Percentiles rank a stretch among this genome's conserved stretches.
Evolutionary conservation across 305 asterid species (phyloP).

Genomic region (Fraxinus platypoda): DNA sequence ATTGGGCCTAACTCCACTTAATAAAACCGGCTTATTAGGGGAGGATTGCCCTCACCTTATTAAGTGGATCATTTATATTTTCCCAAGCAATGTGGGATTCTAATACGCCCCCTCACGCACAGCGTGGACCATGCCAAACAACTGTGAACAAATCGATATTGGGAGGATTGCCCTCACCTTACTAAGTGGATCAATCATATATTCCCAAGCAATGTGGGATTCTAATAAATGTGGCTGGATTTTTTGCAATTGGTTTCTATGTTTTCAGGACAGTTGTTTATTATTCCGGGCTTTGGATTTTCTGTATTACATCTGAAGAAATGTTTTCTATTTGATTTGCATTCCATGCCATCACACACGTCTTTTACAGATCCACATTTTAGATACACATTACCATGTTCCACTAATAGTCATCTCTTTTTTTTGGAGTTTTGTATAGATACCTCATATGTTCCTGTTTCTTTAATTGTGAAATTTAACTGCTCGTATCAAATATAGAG

Average conservation of each 20-base stretch:
- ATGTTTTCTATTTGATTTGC: slow-evolving; percentile 9
- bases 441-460: slow-evolving; percentile 1
- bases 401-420: neutral
- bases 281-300: neutral
- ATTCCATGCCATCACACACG: neutral
- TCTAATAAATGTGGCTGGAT: slow-evolving; percentile 4
- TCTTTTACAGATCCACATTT: neutral
- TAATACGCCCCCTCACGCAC: no score
- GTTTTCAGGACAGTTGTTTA: slow-evolving; percentile 13
- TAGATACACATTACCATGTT: neutral
- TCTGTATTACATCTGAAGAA: neutral
- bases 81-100: no score
- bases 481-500: neutral
- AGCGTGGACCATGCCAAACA: no score
- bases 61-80: no score
- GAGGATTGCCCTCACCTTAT: no score
- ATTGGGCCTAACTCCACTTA: no score
- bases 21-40: no score
- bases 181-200: no score
- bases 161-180: no score
- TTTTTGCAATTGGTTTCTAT: neutral
- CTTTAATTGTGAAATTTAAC: slow-evolving; percentile 4
- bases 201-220: no score
- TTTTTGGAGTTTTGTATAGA: neutral
- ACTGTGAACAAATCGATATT: no score